Base-by-base conservation (phyloP, 495 filamentous ascomycete genomes). In the Lepidopterella palustris region DNA sequence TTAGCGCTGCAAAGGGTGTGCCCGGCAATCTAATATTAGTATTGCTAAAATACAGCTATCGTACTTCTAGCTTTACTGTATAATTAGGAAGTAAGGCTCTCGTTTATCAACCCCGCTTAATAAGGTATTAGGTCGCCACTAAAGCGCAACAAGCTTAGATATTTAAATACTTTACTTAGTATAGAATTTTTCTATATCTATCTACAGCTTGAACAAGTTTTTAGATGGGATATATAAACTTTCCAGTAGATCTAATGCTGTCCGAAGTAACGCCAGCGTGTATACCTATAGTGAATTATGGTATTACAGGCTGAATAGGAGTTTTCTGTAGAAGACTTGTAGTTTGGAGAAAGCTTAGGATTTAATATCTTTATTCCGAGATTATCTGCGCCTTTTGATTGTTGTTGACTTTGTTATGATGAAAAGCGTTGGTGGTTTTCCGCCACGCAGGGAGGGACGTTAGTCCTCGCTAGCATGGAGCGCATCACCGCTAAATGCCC, bases 381-480 rank as follows among this genome's bases (percentile, higher is more conserved):
- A 35, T 35, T 35, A 35, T 35, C 31, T 35, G 31, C 31, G 31
- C 31, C 31, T 35, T 13, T 35, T 13, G 31, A 35, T 35, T 6
- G 31, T 35, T 35, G 31, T 35, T 35, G 13, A 35, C 27, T 63
- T 27, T 49, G 27, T 52, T 57, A 63, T 35, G 61, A 60, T 28
- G 56, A 63, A 24, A 61, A 48, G 49, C 24, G 42, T 25, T 60
- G 42, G 59, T 63, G 11, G 45, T 47, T 47, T 60, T 60, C 23
- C 53, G 50, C n/a, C n/a, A n/a, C n/a, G n/a, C n/a, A n/a, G n/a
- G n/a, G n/a, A n/a, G n/a, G n/a, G n/a, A n/a, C n/a, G n/a, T n/a
- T n/a, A n/a, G n/a, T n/a, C n/a, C n/a, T n/a, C n/a, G n/a, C n/a
- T n/a, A n/a, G n/a, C n/a, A n/a, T n/a, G n/a, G n/a, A n/a, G n/a